These are phyloP conservation scores for Xylaria castorea DNA, from an alignment of 495 filamentous ascomycete species.

Conservation along the genomic window DNA sequence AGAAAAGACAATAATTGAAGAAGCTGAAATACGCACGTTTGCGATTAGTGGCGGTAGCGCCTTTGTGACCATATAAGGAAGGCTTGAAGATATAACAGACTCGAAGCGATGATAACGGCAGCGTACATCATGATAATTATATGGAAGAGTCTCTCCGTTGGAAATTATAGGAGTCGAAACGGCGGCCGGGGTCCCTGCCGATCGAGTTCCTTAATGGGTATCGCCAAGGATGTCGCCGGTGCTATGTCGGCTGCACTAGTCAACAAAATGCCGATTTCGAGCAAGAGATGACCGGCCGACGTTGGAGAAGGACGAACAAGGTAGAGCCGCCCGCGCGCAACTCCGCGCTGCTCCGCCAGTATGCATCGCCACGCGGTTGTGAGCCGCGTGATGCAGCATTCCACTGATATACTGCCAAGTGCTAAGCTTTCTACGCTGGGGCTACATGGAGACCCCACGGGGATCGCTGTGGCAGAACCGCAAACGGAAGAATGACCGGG, in stretches of 20 bases:
- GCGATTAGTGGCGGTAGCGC: background rate
- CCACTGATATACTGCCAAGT: background rate
- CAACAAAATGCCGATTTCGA: conserved; percentile 1
- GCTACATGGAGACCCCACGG: conserved; percentile 10
- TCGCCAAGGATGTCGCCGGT: conserved; percentile 10
- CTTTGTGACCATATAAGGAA: background rate
- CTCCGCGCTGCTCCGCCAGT: background rate
- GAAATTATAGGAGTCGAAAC: background rate
- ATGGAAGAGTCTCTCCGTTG: background rate
- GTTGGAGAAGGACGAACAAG: conserved; percentile 9
- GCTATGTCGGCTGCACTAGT: conserved; percentile 20
- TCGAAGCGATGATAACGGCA: background rate
- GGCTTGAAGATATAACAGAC: background rate
- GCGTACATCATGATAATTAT: background rate
- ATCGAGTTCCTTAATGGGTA: conserved; percentile 7
- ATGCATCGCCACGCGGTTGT: background rate
- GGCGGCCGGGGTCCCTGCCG: background rate
- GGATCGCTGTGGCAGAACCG: background rate
- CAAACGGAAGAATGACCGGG: conserved; percentile 2
- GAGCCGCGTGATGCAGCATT: background rate
- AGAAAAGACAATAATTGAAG: conserved; percentile 30
- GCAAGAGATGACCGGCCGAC: background rate
- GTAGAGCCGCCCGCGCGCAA: background rate
- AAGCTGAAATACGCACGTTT: conserved; percentile 31
- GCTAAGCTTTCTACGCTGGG: conserved; percentile 1